Percentiles rank a stretch among this genome's conserved stretches.
Evolutionary conservation across 2,329 filamentous ascomycete genomes (phyloP).

Genomic region (Talaromyces sp.): DNA sequence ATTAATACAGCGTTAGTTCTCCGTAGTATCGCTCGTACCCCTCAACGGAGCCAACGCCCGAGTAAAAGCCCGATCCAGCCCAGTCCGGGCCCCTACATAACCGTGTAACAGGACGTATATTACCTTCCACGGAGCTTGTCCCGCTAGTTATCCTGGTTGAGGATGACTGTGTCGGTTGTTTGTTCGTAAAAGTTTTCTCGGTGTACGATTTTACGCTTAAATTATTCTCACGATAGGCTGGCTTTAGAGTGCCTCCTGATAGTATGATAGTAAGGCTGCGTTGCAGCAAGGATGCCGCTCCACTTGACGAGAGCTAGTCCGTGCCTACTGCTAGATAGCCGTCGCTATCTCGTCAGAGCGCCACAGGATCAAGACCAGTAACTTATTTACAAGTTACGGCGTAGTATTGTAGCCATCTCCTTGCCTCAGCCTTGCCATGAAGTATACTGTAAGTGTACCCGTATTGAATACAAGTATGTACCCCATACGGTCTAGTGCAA

Average conservation of each 20-base stretch:
- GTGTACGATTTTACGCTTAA: background rate
- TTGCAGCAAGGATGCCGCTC: background rate
- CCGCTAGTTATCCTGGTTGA: background rate
- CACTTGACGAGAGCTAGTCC: conserved; percentile 9
- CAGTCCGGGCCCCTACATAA: conserved; percentile 5
- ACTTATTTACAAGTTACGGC: background rate
- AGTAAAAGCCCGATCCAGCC: conserved; percentile 19
- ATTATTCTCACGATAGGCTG: background rate
- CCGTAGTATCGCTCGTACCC: background rate
- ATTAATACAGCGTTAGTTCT: background rate
- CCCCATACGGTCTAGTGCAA: conserved; percentile 8
- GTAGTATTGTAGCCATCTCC: conserved; percentile 1
- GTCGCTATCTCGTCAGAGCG: conserved; percentile 6
- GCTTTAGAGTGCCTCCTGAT: background rate
- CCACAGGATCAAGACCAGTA: background rate
- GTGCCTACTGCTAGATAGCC: conserved; percentile 8
- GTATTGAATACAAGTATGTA: conserved; percentile 2
- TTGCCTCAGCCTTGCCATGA: conserved; percentile 8
- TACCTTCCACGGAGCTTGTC: background rate
- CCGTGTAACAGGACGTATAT: conserved; percentile 12
- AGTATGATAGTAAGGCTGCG: conserved; percentile 5
- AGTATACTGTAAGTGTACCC: background rate
- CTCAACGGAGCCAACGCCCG: conserved; percentile 16
- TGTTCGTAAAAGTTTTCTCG: too few relatives aligned
- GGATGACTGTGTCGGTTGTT: background rate